Percentiles rank a stretch among this genome's conserved stretches.
phyloP scores from a whole-genome alignment of 495 filamentous ascomycete genomes.

The Aspergillus nidulans region DNA sequence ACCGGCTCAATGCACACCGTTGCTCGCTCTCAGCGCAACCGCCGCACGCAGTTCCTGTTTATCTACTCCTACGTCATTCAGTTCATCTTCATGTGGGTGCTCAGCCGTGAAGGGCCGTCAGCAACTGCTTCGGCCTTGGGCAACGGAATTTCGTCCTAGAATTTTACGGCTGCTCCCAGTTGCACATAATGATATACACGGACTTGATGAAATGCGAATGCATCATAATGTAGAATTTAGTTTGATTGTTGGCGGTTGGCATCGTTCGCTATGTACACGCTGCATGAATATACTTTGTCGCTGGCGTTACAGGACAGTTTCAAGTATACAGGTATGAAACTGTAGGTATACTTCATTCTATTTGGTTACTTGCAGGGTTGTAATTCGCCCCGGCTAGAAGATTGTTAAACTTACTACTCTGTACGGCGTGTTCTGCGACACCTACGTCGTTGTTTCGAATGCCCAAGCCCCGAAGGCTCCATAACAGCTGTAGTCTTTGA shows the following conservation, averaged over 20 bases:
- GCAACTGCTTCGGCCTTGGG: constrained; percentile 14
- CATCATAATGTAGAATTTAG: constrained; percentile 6
- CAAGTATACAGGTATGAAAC: too few species aligned
- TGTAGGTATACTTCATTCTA: too few species aligned
- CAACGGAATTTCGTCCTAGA: constrained; percentile 26
- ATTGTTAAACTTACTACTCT: too few species aligned
- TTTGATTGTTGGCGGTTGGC: constrained; percentile 1
- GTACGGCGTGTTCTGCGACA: too few species aligned
- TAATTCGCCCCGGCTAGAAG: too few species aligned
- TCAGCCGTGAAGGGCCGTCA: constrained; percentile 56
- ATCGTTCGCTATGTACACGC: constrained; percentile 10
- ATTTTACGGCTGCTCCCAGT: not conserved
- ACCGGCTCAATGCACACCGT: constrained; percentile 71
- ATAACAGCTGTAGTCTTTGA: too few species aligned
- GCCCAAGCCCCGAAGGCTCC: too few species aligned
- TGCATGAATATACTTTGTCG: constrained; percentile 12
- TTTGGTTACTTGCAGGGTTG: too few species aligned
- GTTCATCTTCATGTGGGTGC: constrained; percentile 90
- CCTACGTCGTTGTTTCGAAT: too few species aligned
- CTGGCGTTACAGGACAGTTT: not conserved
- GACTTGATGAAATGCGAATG: constrained; percentile 15
- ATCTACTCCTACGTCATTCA: constrained; percentile 92
- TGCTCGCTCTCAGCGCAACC: constrained; percentile 76
- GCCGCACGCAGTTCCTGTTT: constrained; percentile 92
- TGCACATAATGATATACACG: constrained; percentile 29